Base-by-base conservation (phyloP, 176 grass and related monocot genomes). In the Phyllostachys edulis region DNA sequence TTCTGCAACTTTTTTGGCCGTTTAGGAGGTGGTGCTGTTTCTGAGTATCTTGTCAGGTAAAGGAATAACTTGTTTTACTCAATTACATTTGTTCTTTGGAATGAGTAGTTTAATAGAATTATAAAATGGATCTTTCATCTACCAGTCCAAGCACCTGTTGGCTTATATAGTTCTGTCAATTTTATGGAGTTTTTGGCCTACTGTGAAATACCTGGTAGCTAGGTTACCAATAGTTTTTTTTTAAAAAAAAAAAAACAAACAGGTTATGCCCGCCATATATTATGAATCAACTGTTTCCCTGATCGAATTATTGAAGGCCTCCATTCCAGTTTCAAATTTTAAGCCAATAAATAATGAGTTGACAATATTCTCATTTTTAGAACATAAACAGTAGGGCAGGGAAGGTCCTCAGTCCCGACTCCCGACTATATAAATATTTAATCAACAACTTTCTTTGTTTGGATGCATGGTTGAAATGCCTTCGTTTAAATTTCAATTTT, bases 1-100 rank as follows among this genome's bases (percentile, higher is more conserved):
- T 98, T 98, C 80, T 90, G 89, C 86, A 98, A 98, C 63, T 95
- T 98, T 78, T 57, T 93, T 73, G 96, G 96, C n/a, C 92, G 96
- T 37, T 84, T 98, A 63, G 89, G 92, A 68, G 96, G 91, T 52
- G 93, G 96, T 51, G 80, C 64, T 76, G 60, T 84, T 87, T 95
- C 96, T 29, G 93, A 98, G 50, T 84, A 92, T 78, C 79, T 95
- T 82, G 91, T 95, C 84, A 98, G 96, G 96, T 95, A 87, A 69
- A 32, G 46, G 5, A 80, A 64, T 82, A 16, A 77, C 37, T 45
- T 86, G 18, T 66, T 60, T 45, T 45, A 61, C 10, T 42, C 12
- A 6, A 4, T 16, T 69, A 9, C 36, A 62, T 44, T 21, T 41
- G 6, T 20, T 79, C 3, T 52, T 18, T 37, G 5, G 65, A 65